phyloP scores from a whole-genome alignment of 768 basidiomycete genomes.

The Tricholoma sp. region DNA sequence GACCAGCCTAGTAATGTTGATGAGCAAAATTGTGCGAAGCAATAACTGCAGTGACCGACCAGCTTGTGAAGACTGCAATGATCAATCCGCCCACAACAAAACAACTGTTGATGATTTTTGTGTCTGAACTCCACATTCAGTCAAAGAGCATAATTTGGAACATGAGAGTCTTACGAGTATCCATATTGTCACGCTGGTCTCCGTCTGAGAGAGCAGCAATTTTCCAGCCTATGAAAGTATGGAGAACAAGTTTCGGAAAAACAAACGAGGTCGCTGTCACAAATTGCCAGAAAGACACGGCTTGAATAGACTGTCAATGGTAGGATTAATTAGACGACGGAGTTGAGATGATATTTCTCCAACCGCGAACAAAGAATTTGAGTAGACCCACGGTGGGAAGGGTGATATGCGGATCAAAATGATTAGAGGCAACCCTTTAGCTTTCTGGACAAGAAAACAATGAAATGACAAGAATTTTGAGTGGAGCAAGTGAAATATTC shows the following conservation, averaged over 20 bases:
- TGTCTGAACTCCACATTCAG: conserved; percentile 32
- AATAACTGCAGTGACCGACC: conserved; percentile 37
- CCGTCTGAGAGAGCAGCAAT: conserved; percentile 75
- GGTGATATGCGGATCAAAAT: conserved; percentile 78
- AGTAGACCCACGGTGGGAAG: conserved; percentile 85
- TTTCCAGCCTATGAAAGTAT: conserved; percentile 75
- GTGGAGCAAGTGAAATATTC: conserved; percentile 16
- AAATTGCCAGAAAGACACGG: conserved; percentile 75
- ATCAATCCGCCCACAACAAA: conserved; percentile 57
- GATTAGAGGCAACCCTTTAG: conserved; percentile 77
- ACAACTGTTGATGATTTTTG: conserved; percentile 59
- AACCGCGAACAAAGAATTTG: conserved; percentile 76
- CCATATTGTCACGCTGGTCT: conserved; percentile 68
- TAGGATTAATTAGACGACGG: not conserved
- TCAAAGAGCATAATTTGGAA: not conserved
- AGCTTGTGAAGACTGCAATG: conserved; percentile 57
- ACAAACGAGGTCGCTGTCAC: conserved; percentile 64
- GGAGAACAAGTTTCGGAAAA: conserved; percentile 66
- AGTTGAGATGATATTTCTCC: conserved; percentile 21
- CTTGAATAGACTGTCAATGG: conserved; percentile 54
- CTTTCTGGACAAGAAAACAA: conserved; percentile 36
- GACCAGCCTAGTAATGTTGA: conserved; percentile 44
- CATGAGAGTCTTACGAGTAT: conserved; percentile 47
- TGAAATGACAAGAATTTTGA: not conserved
- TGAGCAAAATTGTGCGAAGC: not conserved